Evolutionary conservation across 2,329 filamentous ascomycete genomes (phyloP).

Genomic region (Seiridium unicorne): DNA sequence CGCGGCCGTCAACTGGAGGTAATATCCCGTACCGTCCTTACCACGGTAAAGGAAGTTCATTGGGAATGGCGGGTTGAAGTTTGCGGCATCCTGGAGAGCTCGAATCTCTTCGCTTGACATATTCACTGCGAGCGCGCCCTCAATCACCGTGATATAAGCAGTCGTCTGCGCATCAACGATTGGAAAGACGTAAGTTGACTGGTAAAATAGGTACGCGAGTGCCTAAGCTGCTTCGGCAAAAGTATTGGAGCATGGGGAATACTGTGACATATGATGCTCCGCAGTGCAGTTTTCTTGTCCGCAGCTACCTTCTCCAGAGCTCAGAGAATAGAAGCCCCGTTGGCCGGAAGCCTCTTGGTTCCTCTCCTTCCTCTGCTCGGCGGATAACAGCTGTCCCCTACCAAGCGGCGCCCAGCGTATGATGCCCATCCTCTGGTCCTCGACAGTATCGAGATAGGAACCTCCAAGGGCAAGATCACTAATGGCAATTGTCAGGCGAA

Average conservation of each 20-base stretch:
- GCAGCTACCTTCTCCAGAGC: not conserved
- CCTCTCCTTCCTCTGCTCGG: not conserved
- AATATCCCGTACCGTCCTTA: not conserved
- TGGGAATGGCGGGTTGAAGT: conserved; percentile 12
- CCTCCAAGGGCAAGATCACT: not conserved
- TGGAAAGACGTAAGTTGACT: conserved; percentile 14
- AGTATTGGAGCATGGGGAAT: not conserved
- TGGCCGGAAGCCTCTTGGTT: not conserved
- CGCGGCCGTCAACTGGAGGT: not conserved
- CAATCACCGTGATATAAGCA: conserved; percentile 12
- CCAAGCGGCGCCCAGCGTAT: not conserved
- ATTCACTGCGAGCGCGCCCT: conserved; percentile 6
- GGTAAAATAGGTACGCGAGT: conserved; percentile 12
- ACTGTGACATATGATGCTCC: not conserved
- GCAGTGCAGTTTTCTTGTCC: not conserved
- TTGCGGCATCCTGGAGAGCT: conserved; percentile 11
- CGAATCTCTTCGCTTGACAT: conserved; percentile 12
- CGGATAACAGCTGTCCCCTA: not conserved
- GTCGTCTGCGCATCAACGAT: conserved; percentile 14
- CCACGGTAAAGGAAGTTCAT: conserved; percentile 1
- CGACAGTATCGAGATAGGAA: conserved; percentile 8
- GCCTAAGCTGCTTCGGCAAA: not conserved
- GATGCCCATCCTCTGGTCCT: not conserved
- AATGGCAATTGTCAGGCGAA: not conserved
- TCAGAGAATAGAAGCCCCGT: not conserved